Evolutionary conservation across 345 rosid genomes (phyloP).

Genomic region (Lumnitzera littorea): DNA sequence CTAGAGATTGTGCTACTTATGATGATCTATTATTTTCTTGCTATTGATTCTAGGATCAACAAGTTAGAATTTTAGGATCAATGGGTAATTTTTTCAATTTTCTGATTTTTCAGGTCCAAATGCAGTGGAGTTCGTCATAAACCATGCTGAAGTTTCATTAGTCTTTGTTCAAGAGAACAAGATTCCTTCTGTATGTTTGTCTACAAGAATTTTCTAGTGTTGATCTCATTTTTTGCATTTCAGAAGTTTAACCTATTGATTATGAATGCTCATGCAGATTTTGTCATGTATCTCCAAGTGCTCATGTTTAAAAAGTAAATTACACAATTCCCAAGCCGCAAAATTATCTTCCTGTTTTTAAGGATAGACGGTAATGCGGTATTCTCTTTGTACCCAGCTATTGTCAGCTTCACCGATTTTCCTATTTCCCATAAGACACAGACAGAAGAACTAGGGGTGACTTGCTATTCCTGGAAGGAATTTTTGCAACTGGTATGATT

Average conservation of each 20-base stretch:
- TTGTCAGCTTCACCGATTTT: slow-evolving; percentile 65
- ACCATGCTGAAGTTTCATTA: slow-evolving; percentile 84
- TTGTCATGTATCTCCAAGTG: slow-evolving; percentile 64
- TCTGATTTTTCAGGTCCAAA: slow-evolving; percentile 46
- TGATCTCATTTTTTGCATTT: neutral
- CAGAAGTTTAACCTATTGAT: neutral
- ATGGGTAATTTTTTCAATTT: slow-evolving; percentile 5
- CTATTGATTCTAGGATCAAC: neutral
- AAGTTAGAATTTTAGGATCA: neutral
- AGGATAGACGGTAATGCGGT: neutral
- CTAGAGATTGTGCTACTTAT: neutral
- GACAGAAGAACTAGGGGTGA: slow-evolving; percentile 60
- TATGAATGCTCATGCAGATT: slow-evolving; percentile 36
- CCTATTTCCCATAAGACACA: slow-evolving; percentile 56
- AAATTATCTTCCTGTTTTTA: too few relatives aligned
- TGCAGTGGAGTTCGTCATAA: slow-evolving; percentile 88
- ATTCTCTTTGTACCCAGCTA: slow-evolving; percentile 28
- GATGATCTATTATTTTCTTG: neutral
- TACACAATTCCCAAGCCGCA: too few relatives aligned
- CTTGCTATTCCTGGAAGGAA: slow-evolving; percentile 82
- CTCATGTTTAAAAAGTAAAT: slow-evolving; percentile 61
- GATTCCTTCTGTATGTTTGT: slow-evolving; percentile 55
- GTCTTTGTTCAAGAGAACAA: slow-evolving; percentile 76
- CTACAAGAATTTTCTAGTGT: neutral
- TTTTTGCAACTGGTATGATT: slow-evolving; percentile 46